A percentile compares a stretch with the other conserved stretches of the same genome.
Evolutionary conservation across 352 stramenopile genomes (phyloP).

Genomic region (Stramenopiles sp.): DNA sequence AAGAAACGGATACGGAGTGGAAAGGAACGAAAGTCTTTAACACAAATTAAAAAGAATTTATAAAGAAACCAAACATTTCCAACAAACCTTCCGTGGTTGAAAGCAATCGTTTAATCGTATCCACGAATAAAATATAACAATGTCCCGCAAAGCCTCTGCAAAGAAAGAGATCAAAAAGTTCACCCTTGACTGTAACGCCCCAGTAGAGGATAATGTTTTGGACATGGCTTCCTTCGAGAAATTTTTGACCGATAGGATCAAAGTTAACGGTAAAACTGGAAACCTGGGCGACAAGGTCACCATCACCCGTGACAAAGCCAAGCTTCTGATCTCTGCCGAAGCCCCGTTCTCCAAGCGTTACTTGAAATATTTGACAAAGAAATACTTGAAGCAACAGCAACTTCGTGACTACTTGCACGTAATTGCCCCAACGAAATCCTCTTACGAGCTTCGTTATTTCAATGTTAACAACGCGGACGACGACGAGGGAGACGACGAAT

Average conservation of each 20-base stretch:
- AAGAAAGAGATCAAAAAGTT: slow-evolving; percentile 75
- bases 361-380: slow-evolving; percentile 99
- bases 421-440: slow-evolving; percentile 92
- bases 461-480: slow-evolving; percentile 80
- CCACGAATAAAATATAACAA: slow-evolving; percentile 32
- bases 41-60: too few species aligned
- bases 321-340: slow-evolving; percentile 77
- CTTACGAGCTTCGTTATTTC: slow-evolving; percentile 97
- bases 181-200: slow-evolving; percentile 77
- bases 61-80: too few species aligned
- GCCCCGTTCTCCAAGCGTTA: slow-evolving; percentile 93
- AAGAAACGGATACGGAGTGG: too few species aligned
- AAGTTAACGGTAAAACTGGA: slow-evolving; percentile 93
- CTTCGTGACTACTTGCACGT: slow-evolving; percentile 98
- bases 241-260: slow-evolving; percentile 98
- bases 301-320: slow-evolving; percentile 87
- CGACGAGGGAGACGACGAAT: slow-evolving; percentile 41
- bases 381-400: slow-evolving; percentile 99
- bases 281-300: slow-evolving; percentile 78
- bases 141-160: slow-evolving; percentile 32
- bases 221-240: slow-evolving; percentile 98
- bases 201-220: slow-evolving; percentile 95
- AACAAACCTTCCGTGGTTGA: too few species aligned
- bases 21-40: too few species aligned
- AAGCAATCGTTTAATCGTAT: slow-evolving; percentile 4